These are phyloP conservation scores for Moesziomyces sp. DNA, from an alignment of 1,284 basidiomycete genomes.

Conservation along the genomic window DNA sequence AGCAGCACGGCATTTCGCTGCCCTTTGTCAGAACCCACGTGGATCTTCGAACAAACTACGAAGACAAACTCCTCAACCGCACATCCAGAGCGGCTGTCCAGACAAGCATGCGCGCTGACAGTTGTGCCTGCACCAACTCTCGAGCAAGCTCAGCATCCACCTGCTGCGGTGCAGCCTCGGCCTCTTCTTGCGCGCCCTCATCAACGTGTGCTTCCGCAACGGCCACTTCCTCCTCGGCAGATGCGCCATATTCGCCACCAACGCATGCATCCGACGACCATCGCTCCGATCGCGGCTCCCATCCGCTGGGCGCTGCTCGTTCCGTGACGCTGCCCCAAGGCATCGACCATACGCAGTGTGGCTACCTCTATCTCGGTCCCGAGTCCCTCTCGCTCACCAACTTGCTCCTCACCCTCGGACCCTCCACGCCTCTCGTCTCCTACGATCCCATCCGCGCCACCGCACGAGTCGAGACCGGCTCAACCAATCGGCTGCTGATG, in stretches of 20 bases:
- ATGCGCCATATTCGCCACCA: constrained; percentile 54
- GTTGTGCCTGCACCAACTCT: constrained; percentile 1
- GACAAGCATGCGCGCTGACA: constrained; percentile 1
- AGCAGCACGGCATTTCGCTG: constrained; percentile 19
- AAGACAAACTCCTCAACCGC: constrained; percentile 40
- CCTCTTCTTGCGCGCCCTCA: constrained; percentile 4
- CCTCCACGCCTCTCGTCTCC: constrained; percentile 72
- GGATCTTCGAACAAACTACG: constrained; percentile 51
- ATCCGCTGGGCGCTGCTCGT: constrained; percentile 47
- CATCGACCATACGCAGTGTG: constrained; percentile 35
- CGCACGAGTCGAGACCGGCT: constrained; percentile 72
- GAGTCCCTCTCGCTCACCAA: constrained; percentile 87
- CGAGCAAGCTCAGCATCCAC: constrained; percentile 1
- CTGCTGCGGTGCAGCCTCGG: constrained; percentile 13
- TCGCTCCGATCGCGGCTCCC: constrained; percentile 50
- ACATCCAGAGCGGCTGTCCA: constrained; percentile 3
- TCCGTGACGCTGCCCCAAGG: constrained; percentile 20
- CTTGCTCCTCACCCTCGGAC: constrained; percentile 71
- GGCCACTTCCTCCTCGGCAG: constrained; percentile 32
- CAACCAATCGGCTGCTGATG: constrained; percentile 84
- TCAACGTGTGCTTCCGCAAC: constrained; percentile 7
- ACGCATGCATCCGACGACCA: constrained; percentile 32
- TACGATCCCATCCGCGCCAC: constrained; percentile 76
- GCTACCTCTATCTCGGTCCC: constrained; percentile 83
- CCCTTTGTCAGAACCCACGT: constrained; percentile 49